Conservation (phyloP, 345 rosid species). For the Sonneratia caseolaris region DNA sequence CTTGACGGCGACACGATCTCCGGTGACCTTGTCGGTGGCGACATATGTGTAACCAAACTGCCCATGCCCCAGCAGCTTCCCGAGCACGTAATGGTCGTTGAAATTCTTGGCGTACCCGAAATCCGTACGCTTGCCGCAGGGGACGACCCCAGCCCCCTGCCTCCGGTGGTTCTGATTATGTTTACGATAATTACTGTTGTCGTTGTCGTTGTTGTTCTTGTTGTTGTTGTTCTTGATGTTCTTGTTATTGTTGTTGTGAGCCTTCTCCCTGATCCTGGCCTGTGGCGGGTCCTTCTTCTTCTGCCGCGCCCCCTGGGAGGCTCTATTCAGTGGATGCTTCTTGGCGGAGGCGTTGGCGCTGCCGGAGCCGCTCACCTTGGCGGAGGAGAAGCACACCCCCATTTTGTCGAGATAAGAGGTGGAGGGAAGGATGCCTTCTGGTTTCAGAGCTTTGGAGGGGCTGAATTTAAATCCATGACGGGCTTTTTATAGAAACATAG, state of each 20-base stretch:
- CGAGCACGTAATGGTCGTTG: conserved; percentile 27
- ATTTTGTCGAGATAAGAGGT: conserved; percentile 12
- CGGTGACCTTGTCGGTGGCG: conserved; percentile 35
- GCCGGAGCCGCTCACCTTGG: conserved; percentile 51
- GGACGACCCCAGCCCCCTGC: conserved; percentile 22
- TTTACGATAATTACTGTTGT: no score
- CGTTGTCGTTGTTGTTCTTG: no score
- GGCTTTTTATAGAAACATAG: neutral
- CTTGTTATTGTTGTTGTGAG: neutral
- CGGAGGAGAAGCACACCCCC: conserved; percentile 74
- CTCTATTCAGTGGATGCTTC: neutral
- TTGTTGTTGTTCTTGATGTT: no score
- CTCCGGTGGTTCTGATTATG: conserved; percentile 7
- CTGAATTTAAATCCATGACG: neutral
- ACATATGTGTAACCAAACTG: conserved; percentile 62
- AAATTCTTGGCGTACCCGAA: conserved; percentile 56
- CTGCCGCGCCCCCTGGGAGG: neutral
- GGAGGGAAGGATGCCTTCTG: neutral
- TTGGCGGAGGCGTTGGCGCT: neutral
- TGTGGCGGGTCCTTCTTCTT: conserved; percentile 12
- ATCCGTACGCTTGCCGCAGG: conserved; percentile 42
- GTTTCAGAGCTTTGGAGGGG: neutral
- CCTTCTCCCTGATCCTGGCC: conserved; percentile 5
- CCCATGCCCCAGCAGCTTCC: conserved; percentile 52
- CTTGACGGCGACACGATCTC: conserved; percentile 59